Percentiles rank a stretch among this genome's conserved stretches.
Conservation (phyloP, 306 rosid genomes). For the Vachellia collinsii region DNA sequence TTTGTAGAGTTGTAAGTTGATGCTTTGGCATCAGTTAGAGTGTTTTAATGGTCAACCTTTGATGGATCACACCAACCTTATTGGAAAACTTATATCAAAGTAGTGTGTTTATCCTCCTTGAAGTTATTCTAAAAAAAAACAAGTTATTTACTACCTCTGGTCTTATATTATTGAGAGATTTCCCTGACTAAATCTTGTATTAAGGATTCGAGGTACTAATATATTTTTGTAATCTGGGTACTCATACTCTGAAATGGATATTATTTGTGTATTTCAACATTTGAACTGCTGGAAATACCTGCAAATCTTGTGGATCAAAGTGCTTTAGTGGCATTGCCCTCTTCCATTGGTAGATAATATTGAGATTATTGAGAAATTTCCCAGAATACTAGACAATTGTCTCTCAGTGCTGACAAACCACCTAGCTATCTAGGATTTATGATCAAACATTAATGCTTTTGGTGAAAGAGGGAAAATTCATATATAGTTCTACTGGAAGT, state of each 20-base stretch:
- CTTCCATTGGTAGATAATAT: neutral
- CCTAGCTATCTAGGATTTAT: slow-evolving; percentile 7
- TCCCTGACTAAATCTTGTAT: too few relatives aligned
- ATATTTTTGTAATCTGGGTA: slow-evolving; percentile 7
- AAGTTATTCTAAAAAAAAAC: slow-evolving; percentile 18
- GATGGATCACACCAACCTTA: slow-evolving; percentile 1
- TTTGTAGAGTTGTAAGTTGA: neutral
- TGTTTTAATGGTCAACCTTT: neutral
- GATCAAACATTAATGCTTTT: neutral
- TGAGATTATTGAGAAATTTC: neutral
- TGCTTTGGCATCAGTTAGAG: neutral
- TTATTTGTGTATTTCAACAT: slow-evolving; percentile 15
- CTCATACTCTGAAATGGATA: slow-evolving; percentile 5
- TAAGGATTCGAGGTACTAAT: neutral
- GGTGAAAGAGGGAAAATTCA: neutral
- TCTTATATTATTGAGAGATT: too few relatives aligned
- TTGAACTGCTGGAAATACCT: slow-evolving; percentile 11
- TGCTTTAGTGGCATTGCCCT: neutral
- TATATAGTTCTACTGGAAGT: slow-evolving; percentile 3
- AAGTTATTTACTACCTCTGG: neutral
- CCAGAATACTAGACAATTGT: neutral
- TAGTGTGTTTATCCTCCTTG: slow-evolving; percentile 15
- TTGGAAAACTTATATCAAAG: slow-evolving; percentile 12
- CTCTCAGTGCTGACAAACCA: slow-evolving; percentile 9
- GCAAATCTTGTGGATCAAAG: slow-evolving; percentile 6